Evolutionary conservation across 2,329 filamentous ascomycete genomes (phyloP).

Genomic region (Cucurbitaria berberidis): DNA sequence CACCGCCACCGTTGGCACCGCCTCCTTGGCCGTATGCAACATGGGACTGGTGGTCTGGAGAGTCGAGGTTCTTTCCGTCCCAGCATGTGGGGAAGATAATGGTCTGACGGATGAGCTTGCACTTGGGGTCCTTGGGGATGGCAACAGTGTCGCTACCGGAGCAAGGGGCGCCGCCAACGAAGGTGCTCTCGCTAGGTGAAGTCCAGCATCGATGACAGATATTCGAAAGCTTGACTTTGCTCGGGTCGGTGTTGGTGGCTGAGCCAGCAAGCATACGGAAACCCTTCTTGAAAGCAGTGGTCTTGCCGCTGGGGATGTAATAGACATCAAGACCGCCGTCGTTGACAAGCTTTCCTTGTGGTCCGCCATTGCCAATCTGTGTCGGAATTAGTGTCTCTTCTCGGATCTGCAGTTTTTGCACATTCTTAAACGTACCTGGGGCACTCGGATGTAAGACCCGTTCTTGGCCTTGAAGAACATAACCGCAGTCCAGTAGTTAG

Average conservation of each 20-base stretch:
- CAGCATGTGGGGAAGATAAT: constrained; percentile 55
- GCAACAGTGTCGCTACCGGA: constrained; percentile 58
- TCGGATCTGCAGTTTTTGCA: too few species aligned
- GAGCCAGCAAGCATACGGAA: constrained; percentile 45
- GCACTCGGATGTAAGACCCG: constrained; percentile 39
- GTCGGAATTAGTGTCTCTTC: background rate
- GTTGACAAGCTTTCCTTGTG: constrained; percentile 44
- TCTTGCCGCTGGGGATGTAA: constrained; percentile 44
- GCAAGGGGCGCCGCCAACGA: constrained; percentile 59
- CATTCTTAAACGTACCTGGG: constrained; percentile 23
- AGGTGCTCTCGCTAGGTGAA: constrained; percentile 54
- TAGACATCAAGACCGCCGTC: constrained; percentile 45
- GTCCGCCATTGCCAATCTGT: constrained; percentile 40
- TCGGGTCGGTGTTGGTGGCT: constrained; percentile 38
- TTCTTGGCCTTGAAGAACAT: constrained; percentile 48
- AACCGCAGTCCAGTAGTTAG: constrained; percentile 46
- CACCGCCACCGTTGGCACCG: constrained; percentile 56
- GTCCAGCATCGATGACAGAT: constrained; percentile 50
- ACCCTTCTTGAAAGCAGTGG: constrained; percentile 45
- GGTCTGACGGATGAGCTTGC: constrained; percentile 62
- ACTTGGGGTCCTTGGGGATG: constrained; percentile 54
- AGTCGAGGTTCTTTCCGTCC: constrained; percentile 42
- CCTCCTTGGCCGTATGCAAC: constrained; percentile 54
- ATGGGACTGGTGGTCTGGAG: constrained; percentile 48
- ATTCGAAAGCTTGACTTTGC: constrained; percentile 35